These are phyloP conservation scores for Hippophae rhamnoides DNA, from an alignment of 306 rosid genomes.

Conservation along the genomic window DNA sequence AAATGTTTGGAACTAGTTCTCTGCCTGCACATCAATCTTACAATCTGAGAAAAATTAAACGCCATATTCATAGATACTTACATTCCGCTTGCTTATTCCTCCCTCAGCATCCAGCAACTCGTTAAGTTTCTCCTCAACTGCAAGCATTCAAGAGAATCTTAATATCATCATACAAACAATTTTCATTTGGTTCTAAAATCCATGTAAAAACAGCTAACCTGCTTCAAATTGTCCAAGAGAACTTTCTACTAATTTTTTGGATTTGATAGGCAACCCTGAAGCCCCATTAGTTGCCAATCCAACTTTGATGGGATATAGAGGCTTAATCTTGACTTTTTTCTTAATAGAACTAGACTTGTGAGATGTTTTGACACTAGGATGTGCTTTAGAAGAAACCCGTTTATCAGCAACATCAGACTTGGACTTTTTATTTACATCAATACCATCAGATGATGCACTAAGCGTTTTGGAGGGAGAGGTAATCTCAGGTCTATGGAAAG, in stretches of 20 bases:
- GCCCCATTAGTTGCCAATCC: conserved; percentile 36
- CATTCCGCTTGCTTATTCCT: conserved; percentile 92
- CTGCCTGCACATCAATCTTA: conserved; percentile 15
- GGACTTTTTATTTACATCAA: conserved; percentile 34
- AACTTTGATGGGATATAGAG: conserved; percentile 30
- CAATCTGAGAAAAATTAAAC: neutral
- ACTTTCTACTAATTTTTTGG: conserved; percentile 56
- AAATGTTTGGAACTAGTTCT: neutral
- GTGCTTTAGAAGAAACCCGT: conserved; percentile 30
- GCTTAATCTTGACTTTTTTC: conserved; percentile 42
- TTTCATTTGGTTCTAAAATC: neutral
- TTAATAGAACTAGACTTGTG: conserved; percentile 33
- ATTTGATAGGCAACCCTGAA: conserved; percentile 41
- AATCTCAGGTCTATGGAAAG: conserved; percentile 21
- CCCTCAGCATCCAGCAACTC: conserved; percentile 88
- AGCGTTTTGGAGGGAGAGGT: conserved; percentile 21
- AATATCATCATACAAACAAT: conserved; percentile 13
- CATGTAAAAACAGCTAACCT: conserved; percentile 40
- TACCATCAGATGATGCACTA: conserved; percentile 26
- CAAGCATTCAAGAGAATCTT: conserved; percentile 28
- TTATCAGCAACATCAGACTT: conserved; percentile 44
- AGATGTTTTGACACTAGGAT: conserved; percentile 42
- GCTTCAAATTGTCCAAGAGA: conserved; percentile 72
- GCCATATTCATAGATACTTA: conserved; percentile 28
- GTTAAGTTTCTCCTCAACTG: conserved; percentile 94